Evolutionary conservation across 768 basidiomycete species (phyloP).

Genomic region (Kwoniella heveanensis): DNA sequence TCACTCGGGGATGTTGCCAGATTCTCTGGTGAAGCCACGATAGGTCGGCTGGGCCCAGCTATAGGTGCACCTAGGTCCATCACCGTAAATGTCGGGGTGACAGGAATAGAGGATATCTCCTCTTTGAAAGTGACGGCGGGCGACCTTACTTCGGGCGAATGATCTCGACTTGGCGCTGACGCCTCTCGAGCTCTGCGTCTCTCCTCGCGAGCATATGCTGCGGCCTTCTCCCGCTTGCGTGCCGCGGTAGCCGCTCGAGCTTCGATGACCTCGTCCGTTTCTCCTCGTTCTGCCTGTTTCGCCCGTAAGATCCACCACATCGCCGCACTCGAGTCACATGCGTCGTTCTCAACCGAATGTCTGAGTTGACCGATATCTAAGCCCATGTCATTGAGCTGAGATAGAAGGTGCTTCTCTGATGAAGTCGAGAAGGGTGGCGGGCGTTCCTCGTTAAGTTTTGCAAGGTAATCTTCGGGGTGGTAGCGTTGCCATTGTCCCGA

Average conservation of each 20-base stretch:
- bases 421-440: constrained; percentile 86
- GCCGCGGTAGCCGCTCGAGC: constrained; percentile 38
- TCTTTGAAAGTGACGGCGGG: constrained; percentile 27
- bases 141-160: background rate
- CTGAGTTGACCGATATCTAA: constrained; percentile 92
- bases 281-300: constrained; percentile 71
- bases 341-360: constrained; percentile 88
- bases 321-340: constrained; percentile 87
- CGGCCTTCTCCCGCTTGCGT: constrained; percentile 29
- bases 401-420: constrained; percentile 76
- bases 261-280: constrained; percentile 58
- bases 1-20: background rate
- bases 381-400: constrained; percentile 71
- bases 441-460: constrained; percentile 43
- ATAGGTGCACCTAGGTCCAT: constrained; percentile 34
- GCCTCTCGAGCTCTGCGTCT: constrained; percentile 30
- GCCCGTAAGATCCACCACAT: constrained; percentile 87
- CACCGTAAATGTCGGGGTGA: constrained; percentile 18
- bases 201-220: constrained; percentile 38
- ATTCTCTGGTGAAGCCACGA: constrained; percentile 4
- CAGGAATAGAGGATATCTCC: constrained; percentile 19
- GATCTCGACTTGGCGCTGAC: background rate
- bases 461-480: constrained; percentile 59
- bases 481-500: constrained; percentile 60
- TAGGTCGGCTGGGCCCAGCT: background rate